A percentile compares a stretch with the other conserved stretches of the same genome.
Evolutionary conservation across 2,329 filamentous ascomycete genomes (phyloP).

Genomic region (Colletotrichum gloeosporioides): DNA sequence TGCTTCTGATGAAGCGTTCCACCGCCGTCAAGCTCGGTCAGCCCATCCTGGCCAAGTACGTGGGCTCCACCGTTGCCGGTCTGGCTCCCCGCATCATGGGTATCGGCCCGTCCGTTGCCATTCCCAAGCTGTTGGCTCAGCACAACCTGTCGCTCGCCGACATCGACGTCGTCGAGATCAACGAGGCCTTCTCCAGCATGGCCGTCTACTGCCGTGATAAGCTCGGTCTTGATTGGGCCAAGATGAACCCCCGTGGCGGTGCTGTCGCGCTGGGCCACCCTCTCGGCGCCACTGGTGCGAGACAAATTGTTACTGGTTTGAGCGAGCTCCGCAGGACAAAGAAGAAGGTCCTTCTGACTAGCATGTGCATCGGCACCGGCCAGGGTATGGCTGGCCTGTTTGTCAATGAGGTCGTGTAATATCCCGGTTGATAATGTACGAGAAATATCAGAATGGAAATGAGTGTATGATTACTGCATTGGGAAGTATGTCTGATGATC

Average conservation of each 20-base stretch:
- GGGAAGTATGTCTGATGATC: too few species aligned
- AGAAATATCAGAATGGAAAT: background rate
- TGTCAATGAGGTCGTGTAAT: slow-evolving; percentile 56
- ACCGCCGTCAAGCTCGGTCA: slow-evolving; percentile 86
- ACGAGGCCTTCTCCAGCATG: slow-evolving; percentile 98
- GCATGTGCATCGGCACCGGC: slow-evolving; percentile 82
- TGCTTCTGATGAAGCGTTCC: slow-evolving; percentile 93
- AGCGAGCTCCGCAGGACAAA: slow-evolving; percentile 83
- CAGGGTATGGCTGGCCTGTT: slow-evolving; percentile 73
- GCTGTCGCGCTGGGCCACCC: slow-evolving; percentile 86
- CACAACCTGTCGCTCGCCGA: slow-evolving; percentile 81
- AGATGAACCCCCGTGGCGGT: slow-evolving; percentile 83
- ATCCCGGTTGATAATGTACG: background rate
- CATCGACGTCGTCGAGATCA: slow-evolving; percentile 90
- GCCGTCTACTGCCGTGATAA: slow-evolving; percentile 88
- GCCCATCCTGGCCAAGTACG: slow-evolving; percentile 93
- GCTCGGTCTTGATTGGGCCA: slow-evolving; percentile 72
- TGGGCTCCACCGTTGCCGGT: slow-evolving; percentile 88
- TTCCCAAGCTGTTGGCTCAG: slow-evolving; percentile 83
- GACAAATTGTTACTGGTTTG: slow-evolving; percentile 88
- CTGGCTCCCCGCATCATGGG: slow-evolving; percentile 96
- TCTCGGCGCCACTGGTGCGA: slow-evolving; percentile 76
- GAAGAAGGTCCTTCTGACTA: slow-evolving; percentile 91
- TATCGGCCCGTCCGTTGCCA: slow-evolving; percentile 78
- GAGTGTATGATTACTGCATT: background rate